Base-by-base conservation (phyloP, 768 basidiomycete genomes). In the Grammothele lineata region DNA sequence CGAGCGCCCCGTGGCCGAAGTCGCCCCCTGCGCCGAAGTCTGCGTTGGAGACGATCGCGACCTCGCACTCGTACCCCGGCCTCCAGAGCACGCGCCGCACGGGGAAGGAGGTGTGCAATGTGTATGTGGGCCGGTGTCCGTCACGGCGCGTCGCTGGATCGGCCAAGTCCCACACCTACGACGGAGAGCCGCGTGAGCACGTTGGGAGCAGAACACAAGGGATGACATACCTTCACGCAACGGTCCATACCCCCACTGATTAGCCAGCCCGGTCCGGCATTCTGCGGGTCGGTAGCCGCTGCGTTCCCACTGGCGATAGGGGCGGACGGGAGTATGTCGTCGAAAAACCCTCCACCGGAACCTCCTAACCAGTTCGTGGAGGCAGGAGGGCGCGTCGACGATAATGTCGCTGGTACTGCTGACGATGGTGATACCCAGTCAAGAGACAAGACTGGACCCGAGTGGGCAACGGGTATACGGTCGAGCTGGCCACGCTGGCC, bases 181-280 rank as follows among this genome's bases (percentile, higher is more conserved):
- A 14, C 8, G 27, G 27, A 7, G 27, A 30, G 27, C 7, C 8
- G n/a, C n/a, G n/a, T n/a, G n/a, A n/a, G 27, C 14, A 7, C 8
- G 27, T 30, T 30, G 7, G 27, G 27, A 30, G 27, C 8, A 30
- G 27, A n/a, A 30, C 27, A 30, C 27, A 51, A 12, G 39, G 38
- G 11, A 21, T 19, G 43, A 55, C 63, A 27, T 37, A 81, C 87
- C 70, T 91, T 90, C 40, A 91, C 87, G 23, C 75, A 81, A 27
- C 81, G 79, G 65, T 92, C 90, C 24, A 92, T 67, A 0, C 88
- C 85, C 11, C 83, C 87, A 43, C 85, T 90, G 5, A 80, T 83
- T 18, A 92, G 73, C 87, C 88, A 92, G 2, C 87, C 86, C 3
- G 55, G 54, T 5, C 65, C 62, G 8, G 61, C 59, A n/a, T 17